Percentiles rank a stretch among this genome's conserved stretches.
phyloP scores from a whole-genome alignment of 257 asterid genomes.

The Thymus quinquecostatus region DNA sequence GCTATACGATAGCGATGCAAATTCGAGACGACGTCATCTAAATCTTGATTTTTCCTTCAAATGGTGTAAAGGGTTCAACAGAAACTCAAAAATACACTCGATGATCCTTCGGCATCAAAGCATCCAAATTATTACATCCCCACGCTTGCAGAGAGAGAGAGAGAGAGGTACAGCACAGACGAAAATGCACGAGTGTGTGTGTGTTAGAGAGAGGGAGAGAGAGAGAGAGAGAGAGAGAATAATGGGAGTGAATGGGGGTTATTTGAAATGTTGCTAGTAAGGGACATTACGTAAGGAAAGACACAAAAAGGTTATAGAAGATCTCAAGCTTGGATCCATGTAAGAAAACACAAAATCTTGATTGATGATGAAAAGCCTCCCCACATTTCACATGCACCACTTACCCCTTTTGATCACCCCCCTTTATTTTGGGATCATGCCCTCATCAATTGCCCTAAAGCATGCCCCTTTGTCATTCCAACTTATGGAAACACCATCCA shows the following conservation, averaged over 20 bases:
- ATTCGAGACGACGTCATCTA: neutral
- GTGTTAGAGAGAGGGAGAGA: neutral
- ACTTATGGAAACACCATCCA: constrained; percentile 50
- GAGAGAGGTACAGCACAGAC: neutral
- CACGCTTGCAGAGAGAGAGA: neutral
- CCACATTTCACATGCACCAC: constrained; percentile 30
- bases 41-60: neutral
- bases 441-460: constrained; percentile 48
- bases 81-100: neutral
- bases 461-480: constrained; percentile 54
- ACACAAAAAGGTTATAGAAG: constrained; percentile 45
- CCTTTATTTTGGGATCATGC: constrained; percentile 39
- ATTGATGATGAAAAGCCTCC: constrained; percentile 16
- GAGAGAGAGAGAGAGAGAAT: constrained; percentile 9
- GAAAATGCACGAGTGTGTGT: neutral
- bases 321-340: constrained; percentile 44
- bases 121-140: neutral
- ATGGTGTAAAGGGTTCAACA: neutral
- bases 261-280: constrained; percentile 41
- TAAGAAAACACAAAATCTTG: constrained; percentile 36
- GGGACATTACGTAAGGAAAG: constrained; percentile 55
- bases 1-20: neutral
- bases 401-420: neutral
- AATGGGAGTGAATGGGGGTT: constrained; percentile 32
- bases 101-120: neutral